Evolutionary conservation across 805 yeast genomes (phyloP).

Genomic region (Cyberlindnera euphorbiae): DNA sequence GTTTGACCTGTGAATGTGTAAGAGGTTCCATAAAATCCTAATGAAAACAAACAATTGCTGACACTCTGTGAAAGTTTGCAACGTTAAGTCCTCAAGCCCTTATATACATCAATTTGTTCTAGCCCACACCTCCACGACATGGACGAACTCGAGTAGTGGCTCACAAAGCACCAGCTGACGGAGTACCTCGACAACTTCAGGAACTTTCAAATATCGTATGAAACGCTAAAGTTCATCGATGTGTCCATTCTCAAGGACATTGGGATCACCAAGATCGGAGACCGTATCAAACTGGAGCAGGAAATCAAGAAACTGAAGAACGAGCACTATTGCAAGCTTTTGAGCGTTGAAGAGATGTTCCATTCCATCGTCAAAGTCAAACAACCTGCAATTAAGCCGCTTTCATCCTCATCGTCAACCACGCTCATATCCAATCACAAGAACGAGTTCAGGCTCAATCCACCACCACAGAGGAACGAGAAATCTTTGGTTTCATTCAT

Average conservation of each 20-base stretch:
- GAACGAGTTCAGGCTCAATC: constrained; percentile 18
- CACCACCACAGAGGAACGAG: constrained; percentile 16
- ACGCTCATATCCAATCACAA: constrained; percentile 12
- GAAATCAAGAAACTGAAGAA: constrained; percentile 43
- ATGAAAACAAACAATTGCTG: no score
- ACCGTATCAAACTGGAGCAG: constrained; percentile 63
- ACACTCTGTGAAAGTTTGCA: no score
- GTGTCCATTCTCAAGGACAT: constrained; percentile 60
- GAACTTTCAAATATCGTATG: constrained; percentile 15
- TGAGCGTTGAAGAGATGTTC: constrained; percentile 17
- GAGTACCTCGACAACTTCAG: constrained; percentile 9
- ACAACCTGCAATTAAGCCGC: constrained; percentile 5
- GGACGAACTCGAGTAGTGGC: constrained; percentile 11
- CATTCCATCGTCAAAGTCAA: constrained; percentile 6
- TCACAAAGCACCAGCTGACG: constrained; percentile 4
- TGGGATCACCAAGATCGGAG: constrained; percentile 78
- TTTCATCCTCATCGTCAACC: constrained; percentile 2
- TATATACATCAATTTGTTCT: no score
- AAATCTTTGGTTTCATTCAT: constrained; percentile 55
- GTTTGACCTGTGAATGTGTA: no score
- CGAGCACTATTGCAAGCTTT: constrained; percentile 5
- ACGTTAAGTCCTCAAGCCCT: no score
- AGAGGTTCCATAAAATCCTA: no score
- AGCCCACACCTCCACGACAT: no score
- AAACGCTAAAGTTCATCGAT: constrained; percentile 39